phyloP scores from a whole-genome alignment of 225 moss, liverwort and hornwort species.

The Climacium dendroides region DNA sequence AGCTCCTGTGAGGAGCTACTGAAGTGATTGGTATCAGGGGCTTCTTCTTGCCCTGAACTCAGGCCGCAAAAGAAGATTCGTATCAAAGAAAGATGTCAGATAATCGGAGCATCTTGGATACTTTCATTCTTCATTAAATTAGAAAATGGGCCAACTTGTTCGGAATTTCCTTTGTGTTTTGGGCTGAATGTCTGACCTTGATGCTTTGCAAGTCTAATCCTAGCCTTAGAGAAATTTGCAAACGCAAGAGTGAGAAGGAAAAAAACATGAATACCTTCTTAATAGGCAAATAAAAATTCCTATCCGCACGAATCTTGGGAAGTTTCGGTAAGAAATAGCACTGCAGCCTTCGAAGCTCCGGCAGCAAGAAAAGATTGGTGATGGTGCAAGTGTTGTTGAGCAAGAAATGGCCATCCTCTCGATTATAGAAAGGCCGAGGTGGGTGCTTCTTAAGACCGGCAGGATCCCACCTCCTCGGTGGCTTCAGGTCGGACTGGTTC shows the following conservation, averaged over 20 bases:
- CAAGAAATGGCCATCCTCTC: constrained; percentile 59
- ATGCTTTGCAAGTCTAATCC: neutral
- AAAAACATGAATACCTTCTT: constrained; percentile 25
- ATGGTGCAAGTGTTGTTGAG: constrained; percentile 73
- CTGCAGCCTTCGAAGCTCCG: constrained; percentile 58
- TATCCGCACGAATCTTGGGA: constrained; percentile 30
- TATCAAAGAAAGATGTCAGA: neutral
- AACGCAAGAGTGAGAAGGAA: neutral
- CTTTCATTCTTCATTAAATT: neutral
- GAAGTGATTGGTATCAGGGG: neutral
- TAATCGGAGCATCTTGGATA: neutral
- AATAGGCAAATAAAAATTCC: constrained; percentile 26
- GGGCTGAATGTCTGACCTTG: neutral
- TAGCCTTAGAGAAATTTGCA: neutral
- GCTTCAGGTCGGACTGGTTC: constrained; percentile 40
- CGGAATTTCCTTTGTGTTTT: neutral
- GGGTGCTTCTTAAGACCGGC: neutral
- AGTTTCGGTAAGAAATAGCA: constrained; percentile 72
- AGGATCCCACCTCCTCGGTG: constrained; percentile 52
- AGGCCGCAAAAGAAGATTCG: neutral
- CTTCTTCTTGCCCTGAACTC: neutral
- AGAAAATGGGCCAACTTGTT: neutral
- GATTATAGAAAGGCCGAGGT: constrained; percentile 36
- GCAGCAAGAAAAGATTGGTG: constrained; percentile 36
- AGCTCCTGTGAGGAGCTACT: neutral